Percentiles rank a stretch among this genome's conserved stretches.
Evolutionary conservation across 768 basidiomycete genomes (phyloP).

Genomic region (Candolleomyces efflorescens): DNA sequence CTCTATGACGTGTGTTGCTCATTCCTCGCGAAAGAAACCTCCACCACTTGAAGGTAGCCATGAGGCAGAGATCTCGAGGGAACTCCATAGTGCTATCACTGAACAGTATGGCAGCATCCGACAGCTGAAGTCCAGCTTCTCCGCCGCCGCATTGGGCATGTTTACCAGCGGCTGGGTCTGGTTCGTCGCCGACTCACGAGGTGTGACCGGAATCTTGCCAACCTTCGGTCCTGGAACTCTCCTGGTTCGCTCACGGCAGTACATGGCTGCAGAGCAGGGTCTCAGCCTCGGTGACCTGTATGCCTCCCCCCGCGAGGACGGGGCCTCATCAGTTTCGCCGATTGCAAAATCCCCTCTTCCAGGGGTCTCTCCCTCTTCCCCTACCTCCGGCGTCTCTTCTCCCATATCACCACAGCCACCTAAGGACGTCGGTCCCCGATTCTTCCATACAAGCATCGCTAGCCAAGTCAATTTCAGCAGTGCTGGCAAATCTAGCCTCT

Average conservation of each 20-base stretch:
- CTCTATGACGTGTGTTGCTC: neutral
- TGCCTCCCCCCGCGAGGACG: neutral
- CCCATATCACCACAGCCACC: slow-evolving; percentile 21
- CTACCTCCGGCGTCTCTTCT: slow-evolving; percentile 38
- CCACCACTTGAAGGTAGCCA: slow-evolving; percentile 30
- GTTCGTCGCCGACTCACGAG: slow-evolving; percentile 71
- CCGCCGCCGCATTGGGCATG: slow-evolving; percentile 74
- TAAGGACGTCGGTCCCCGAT: slow-evolving; percentile 22
- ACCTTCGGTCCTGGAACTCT: slow-evolving; percentile 90
- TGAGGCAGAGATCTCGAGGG: slow-evolving; percentile 32
- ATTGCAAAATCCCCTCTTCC: slow-evolving; percentile 22
- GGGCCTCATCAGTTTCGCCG: slow-evolving; percentile 17
- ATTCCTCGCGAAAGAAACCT: slow-evolving; percentile 33
- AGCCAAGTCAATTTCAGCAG: slow-evolving; percentile 2
- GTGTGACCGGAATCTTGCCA: slow-evolving; percentile 66
- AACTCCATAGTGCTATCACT: slow-evolving; percentile 32
- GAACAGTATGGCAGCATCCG: slow-evolving; percentile 58
- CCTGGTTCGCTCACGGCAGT: slow-evolving; percentile 58
- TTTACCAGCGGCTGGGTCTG: slow-evolving; percentile 80
- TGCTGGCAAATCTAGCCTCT: neutral
- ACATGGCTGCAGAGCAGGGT: slow-evolving; percentile 19
- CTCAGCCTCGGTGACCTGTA: slow-evolving; percentile 17
- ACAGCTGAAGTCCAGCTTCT: slow-evolving; percentile 70
- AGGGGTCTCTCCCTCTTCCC: slow-evolving; percentile 32
- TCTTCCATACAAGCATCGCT: slow-evolving; percentile 17